phyloP scores from a whole-genome alignment of 306 rosid species.

The Vachellia collinsii region DNA sequence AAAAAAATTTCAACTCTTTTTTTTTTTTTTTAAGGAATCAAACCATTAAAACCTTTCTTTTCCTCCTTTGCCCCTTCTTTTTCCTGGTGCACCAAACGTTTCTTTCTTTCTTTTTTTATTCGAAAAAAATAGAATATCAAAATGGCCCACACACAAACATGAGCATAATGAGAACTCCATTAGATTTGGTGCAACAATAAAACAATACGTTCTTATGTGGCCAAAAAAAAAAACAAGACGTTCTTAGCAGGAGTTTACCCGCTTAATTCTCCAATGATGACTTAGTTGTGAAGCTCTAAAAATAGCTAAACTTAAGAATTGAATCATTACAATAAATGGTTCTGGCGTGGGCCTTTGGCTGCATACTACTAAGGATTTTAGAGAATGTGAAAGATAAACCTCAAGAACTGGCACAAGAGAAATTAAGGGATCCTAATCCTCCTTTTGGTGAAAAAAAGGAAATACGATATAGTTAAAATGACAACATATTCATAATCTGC shows the following conservation, averaged over 20 bases:
- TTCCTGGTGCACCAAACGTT: background rate
- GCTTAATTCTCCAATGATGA: background rate
- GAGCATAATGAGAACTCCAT: no score
- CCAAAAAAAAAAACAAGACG: no score
- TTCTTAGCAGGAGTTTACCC: no score
- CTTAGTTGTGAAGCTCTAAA: background rate
- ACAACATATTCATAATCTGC: background rate
- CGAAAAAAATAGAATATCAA: no score
- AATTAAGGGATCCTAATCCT: no score
- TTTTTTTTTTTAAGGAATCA: background rate
- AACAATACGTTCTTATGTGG: background rate
- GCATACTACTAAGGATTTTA: background rate
- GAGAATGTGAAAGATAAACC: background rate
- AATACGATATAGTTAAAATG: background rate
- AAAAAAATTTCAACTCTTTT: background rate
- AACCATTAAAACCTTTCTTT: background rate
- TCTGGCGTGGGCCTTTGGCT: background rate
- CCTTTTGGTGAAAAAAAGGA: background rate
- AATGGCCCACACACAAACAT: no score
- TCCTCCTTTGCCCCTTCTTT: background rate
- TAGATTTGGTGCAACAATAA: no score
- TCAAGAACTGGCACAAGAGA: background rate
- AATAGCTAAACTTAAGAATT: background rate
- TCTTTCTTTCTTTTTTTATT: no score
- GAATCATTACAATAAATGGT: background rate